Evolutionary conservation across 306 rosid genomes (phyloP).

Genomic region (Malus asiatica): DNA sequence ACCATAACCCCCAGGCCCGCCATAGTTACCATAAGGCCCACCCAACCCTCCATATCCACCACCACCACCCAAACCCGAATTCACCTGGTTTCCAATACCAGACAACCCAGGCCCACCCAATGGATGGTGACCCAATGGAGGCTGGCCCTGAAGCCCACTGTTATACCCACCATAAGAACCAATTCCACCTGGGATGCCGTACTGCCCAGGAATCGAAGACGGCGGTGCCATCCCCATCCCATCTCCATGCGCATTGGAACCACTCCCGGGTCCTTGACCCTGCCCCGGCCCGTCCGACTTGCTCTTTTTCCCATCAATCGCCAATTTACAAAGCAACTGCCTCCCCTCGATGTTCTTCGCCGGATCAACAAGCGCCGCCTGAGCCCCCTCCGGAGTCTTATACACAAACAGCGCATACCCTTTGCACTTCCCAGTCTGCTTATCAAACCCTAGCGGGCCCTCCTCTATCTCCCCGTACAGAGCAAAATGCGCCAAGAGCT

Average conservation of each 20-base stretch:
- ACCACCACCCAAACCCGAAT: conserved; percentile 40
- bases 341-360: conserved; percentile 79
- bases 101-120: conserved; percentile 48
- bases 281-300: conserved; percentile 43
- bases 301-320: conserved; percentile 80
- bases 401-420: conserved; percentile 88
- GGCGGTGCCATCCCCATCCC: conserved; percentile 30
- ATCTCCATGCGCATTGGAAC: conserved; percentile 30
- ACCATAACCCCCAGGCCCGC: conserved; percentile 44
- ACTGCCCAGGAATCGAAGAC: conserved; percentile 50
- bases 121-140: conserved; percentile 53
- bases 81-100: conserved; percentile 43
- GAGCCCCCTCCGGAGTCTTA: conserved; percentile 79
- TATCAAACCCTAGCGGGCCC: conserved; percentile 93
- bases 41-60: conserved; percentile 64
- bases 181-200: conserved; percentile 47
- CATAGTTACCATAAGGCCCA: conserved; percentile 58
- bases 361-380: conserved; percentile 72
- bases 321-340: conserved; percentile 74
- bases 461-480: conserved; percentile 88
- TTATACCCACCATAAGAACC: conserved; percentile 67
- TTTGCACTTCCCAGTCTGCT: conserved; percentile 80
- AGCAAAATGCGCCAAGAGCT: conserved; percentile 62
- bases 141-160: conserved; percentile 57
- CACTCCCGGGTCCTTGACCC: conserved; percentile 39